phyloP scores from a whole-genome alignment of 768 basidiomycete species.

The Leccinum olivaceopallidum region DNA sequence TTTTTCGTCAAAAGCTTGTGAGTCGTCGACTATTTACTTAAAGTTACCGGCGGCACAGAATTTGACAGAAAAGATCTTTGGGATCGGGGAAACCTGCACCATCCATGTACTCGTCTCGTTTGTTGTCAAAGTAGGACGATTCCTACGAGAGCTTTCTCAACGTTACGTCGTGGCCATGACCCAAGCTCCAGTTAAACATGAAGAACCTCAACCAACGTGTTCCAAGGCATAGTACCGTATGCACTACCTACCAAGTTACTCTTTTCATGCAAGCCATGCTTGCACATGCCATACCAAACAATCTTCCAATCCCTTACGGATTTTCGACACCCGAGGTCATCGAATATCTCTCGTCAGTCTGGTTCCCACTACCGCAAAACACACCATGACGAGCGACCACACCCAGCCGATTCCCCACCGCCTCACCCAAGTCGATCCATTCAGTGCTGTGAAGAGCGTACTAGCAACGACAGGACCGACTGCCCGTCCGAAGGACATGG shows the following conservation, averaged over 20 bases:
- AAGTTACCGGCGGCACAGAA: no score
- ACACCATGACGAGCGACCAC: slow-evolving; percentile 20
- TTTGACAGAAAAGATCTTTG: not conserved
- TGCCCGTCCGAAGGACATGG: slow-evolving; percentile 55
- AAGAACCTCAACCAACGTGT: no score
- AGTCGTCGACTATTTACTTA: not conserved
- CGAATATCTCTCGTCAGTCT: slow-evolving; percentile 5
- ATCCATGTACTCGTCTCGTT: not conserved
- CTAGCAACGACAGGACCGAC: slow-evolving; percentile 56
- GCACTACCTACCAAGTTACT: not conserved
- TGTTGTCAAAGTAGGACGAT: not conserved
- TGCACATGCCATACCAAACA: not conserved
- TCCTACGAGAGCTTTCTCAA: not conserved
- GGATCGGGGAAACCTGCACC: not conserved
- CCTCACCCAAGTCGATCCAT: slow-evolving; percentile 13
- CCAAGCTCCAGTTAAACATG: no score
- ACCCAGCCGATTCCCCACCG: slow-evolving; percentile 9
- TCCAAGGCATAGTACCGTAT: not conserved
- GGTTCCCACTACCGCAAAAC: slow-evolving; percentile 12
- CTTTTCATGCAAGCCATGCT: not conserved
- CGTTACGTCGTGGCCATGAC: not conserved
- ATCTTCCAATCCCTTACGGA: not conserved
- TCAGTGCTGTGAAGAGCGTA: slow-evolving; percentile 19
- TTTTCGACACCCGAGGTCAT: not conserved
- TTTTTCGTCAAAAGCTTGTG: no score